A percentile compares a stretch with the other conserved stretches of the same genome.
Evolutionary conservation across 805 yeast species (phyloP).

Genomic region (Saccharomycopsis sp.): DNA sequence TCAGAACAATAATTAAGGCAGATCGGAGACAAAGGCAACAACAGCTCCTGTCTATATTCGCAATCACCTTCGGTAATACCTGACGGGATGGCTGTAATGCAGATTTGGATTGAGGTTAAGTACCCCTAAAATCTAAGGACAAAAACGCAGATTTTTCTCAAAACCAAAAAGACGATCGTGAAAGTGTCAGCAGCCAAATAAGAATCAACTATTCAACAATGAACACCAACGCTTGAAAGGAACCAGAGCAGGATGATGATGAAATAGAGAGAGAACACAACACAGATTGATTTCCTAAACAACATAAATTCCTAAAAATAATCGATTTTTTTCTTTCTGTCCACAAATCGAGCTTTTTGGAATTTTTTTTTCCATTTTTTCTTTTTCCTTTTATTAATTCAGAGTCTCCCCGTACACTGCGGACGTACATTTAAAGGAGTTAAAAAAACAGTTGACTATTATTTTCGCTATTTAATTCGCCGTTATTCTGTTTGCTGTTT

Average conservation of each 20-base stretch:
- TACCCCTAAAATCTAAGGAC: background rate
- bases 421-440: background rate
- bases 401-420: background rate
- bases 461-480: background rate
- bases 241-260: background rate
- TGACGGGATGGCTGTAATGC: too few species aligned
- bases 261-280: background rate
- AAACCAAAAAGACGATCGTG: background rate
- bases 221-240: background rate
- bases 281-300: background rate
- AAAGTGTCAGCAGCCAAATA: background rate
- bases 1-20: too few species aligned
- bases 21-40: too few species aligned
- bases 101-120: too few species aligned
- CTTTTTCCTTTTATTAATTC: background rate
- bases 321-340: background rate
- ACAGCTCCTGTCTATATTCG: too few species aligned
- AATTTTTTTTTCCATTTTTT: background rate
- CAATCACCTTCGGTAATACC: too few species aligned
- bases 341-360: background rate
- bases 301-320: background rate
- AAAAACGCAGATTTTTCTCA: background rate
- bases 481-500: background rate
- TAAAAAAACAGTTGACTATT: background rate
- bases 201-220: background rate